Evolutionary conservation across 2,329 filamentous ascomycete genomes (phyloP).

Genomic region (Onygenales sp.): DNA sequence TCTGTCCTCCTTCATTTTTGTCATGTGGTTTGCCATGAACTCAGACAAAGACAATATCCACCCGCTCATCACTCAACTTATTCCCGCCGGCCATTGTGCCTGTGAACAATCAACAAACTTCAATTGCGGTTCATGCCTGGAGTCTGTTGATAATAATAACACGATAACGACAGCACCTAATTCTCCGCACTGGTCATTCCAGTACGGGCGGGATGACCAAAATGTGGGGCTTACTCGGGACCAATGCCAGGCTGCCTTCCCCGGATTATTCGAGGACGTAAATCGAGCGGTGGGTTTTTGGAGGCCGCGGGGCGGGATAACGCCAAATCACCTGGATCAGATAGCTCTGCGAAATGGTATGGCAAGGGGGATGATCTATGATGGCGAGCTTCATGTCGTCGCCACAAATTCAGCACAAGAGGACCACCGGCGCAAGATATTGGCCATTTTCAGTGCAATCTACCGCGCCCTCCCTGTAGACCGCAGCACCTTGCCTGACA

Average conservation of each 20-base stretch:
- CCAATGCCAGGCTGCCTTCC: conserved; percentile 26
- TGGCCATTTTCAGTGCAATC: conserved; percentile 38
- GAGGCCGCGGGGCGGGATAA: conserved; percentile 17
- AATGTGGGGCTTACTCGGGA: conserved; percentile 19
- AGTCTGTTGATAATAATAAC: background rate
- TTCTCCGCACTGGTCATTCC: conserved; percentile 20
- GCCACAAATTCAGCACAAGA: conserved; percentile 21
- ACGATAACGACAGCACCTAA: conserved; percentile 8
- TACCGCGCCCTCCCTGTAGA: conserved; percentile 37
- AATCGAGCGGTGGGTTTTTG: conserved; percentile 22
- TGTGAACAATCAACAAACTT: conserved; percentile 30
- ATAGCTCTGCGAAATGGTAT: conserved; percentile 23
- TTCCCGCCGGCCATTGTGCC: conserved; percentile 31
- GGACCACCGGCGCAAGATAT: conserved; percentile 28
- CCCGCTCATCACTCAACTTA: conserved; percentile 28
- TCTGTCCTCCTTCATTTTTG: background rate
- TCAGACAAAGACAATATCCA: conserved; percentile 27
- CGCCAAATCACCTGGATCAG: conserved; percentile 18
- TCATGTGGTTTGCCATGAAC: conserved; percentile 22
- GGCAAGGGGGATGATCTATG: conserved; percentile 24
- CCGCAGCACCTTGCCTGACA: conserved; percentile 25
- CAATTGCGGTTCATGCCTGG: conserved; percentile 27
- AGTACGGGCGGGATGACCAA: conserved; percentile 22
- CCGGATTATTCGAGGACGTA: conserved; percentile 28
- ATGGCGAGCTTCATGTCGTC: conserved; percentile 25